Evolutionary conservation across 1,284 basidiomycete species (phyloP).

Genomic region (Coniferiporia weirii): DNA sequence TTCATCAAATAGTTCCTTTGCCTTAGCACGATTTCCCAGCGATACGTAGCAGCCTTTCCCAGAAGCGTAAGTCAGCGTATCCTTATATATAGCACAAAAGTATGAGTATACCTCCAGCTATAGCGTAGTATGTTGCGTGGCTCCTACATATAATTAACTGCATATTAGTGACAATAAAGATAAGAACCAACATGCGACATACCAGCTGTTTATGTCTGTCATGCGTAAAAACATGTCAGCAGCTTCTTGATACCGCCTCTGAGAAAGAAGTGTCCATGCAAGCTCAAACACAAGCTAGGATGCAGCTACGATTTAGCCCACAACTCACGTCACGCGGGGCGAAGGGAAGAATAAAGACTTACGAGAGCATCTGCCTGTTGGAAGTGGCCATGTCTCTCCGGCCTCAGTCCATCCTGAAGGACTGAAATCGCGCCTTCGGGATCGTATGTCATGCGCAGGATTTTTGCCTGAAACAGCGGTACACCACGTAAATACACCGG

Average conservation of each 20-base stretch:
- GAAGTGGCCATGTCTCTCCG: conserved; percentile 48
- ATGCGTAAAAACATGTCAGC: conserved; percentile 61
- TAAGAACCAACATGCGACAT: conserved; percentile 18
- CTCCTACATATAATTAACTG: conserved; percentile 42
- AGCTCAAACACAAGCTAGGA: conserved; percentile 67
- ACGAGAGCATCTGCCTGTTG: conserved; percentile 69
- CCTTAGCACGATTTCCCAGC: conserved; percentile 44
- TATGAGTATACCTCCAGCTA: conserved; percentile 49
- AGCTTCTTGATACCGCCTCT: conserved; percentile 59
- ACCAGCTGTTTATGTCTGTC: conserved; percentile 67
- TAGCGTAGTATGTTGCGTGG: conserved; percentile 71
- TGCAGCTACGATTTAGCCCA: neutral
- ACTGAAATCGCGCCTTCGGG: conserved; percentile 57
- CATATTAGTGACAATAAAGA: neutral
- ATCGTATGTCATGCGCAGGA: conserved; percentile 64
- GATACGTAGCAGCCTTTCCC: conserved; percentile 54
- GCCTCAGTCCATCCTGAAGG: conserved; percentile 52
- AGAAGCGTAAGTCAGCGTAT: neutral
- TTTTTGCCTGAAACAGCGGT: conserved; percentile 51
- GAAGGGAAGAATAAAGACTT: conserved; percentile 21
- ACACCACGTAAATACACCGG: neutral
- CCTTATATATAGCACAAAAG: conserved; percentile 1
- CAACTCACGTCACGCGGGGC: neutral
- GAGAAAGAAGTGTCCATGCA: conserved; percentile 66
- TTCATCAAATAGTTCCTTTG: conserved; percentile 53